Percentiles rank a stretch among this genome's conserved stretches.
Conservation (phyloP, 2,329 filamentous ascomycete genomes). For the Fusarium neocosmosporiellum region DNA sequence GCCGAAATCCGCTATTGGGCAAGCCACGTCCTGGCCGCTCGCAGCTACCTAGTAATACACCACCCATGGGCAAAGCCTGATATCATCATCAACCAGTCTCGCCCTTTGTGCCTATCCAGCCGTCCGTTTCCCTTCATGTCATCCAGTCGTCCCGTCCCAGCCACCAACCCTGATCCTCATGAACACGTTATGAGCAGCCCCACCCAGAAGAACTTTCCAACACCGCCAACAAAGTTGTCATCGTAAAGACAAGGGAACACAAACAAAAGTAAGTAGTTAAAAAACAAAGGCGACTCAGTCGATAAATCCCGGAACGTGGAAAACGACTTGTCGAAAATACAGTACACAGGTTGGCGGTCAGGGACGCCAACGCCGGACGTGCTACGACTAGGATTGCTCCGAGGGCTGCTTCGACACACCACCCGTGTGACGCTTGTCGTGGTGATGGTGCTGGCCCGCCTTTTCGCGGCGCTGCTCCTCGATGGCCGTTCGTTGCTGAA, state of each 20-base stretch:
- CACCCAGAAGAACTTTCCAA: conserved; percentile 30
- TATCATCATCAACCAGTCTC: conserved; percentile 1
- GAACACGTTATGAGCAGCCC: conserved; percentile 29
- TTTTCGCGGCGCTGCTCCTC: conserved; percentile 94
- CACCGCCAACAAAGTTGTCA: conserved; percentile 29
- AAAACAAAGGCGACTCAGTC: conserved; percentile 26
- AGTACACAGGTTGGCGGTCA: conserved; percentile 32
- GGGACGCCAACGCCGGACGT: background rate
- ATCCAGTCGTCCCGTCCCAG: conserved; percentile 2
- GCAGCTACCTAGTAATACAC: conserved; percentile 37
- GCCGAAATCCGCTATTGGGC: conserved; percentile 30
- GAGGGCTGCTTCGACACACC: conserved; percentile 47
- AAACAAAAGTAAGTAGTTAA: conserved; percentile 7
- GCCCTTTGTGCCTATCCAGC: conserved; percentile 12
- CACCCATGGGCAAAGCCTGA: conserved; percentile 5
- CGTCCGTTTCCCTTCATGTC: background rate
- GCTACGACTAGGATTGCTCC: conserved; percentile 44
- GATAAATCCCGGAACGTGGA: conserved; percentile 17
- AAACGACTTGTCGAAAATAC: conserved; percentile 36
- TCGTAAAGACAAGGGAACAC: conserved; percentile 26
- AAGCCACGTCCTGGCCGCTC: conserved; percentile 20
- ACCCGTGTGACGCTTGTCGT: conserved; percentile 52
- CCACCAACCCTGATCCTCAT: conserved; percentile 29
- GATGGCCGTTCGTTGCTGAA: conserved; percentile 89
- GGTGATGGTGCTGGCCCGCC: conserved; percentile 60